Evolutionary conservation across 2,329 filamentous ascomycete species (phyloP), one percentile per base, ranked within the genome.

Genomic region (Phaeophleospora eucalypticola): DNA sequence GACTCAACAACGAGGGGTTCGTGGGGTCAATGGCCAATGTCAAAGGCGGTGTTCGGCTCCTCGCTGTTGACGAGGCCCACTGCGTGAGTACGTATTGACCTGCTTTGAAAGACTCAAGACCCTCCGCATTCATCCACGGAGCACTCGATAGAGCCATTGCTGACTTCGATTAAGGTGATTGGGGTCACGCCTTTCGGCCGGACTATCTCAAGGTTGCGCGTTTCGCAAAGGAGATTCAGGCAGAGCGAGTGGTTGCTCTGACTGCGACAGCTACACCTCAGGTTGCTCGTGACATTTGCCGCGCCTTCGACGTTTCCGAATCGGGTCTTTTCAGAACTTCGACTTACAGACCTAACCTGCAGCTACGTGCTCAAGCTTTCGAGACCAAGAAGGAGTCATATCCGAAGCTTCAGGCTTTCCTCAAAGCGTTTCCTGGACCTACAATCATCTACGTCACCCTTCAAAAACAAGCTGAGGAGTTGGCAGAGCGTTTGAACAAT

Each of bases 401-500:
- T 35, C 65, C 71, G 2, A 65, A 67, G 36, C 58, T 79, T 9
- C 68, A 71, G 27, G 49, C 62, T 0, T 82, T 82, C 49, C 64
- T 84, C 7, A 65, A 64, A 24, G 53, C 68, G 0, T 69, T 82
- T 45, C 66, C 70, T 1, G 81, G 81, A 0, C 69, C 80, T 2
- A 78, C 78, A 0, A 76, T 84, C 17, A 70, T 84, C 10, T 84
- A 84, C 45, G 78, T 82, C 1, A 82, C 79, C 0, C 59, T 76
- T 0, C 80, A 82, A 48, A 75, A 72, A 58, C 73, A 79, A 53
- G 70, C 78, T 27, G 90, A 97, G 66, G 78, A 79, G 14, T 80
- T 95, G 45, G 89, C 93, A 0, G 65, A 79, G 53, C 81, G 83
- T 51, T 77, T 98, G 40, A 62, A 63, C 3, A 69, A 77, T 0